phyloP scores from a whole-genome alignment of 176 grass and related monocot genomes.

The Pharus latifolius region DNA sequence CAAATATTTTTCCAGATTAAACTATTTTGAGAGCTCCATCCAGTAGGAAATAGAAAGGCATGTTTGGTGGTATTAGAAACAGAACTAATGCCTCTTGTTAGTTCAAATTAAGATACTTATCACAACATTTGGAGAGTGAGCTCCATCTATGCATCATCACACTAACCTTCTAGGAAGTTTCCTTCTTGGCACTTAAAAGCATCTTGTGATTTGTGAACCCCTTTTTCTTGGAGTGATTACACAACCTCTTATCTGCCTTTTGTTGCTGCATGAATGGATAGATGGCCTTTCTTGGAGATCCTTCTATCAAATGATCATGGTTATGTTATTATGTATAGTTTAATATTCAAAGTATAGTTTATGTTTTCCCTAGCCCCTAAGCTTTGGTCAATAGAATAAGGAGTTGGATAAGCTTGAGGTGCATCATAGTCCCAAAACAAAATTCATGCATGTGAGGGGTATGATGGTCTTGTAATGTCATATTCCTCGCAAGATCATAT shows the following conservation, averaged over 20 bases:
- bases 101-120: too few relatives aligned
- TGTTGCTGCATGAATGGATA: neutral
- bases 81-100: too few relatives aligned
- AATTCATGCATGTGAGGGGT: constrained; percentile 14
- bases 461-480: constrained; percentile 19
- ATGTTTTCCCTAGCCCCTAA: neutral
- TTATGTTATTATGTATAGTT: too few relatives aligned
- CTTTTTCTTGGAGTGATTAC: constrained; percentile 4
- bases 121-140: too few relatives aligned
- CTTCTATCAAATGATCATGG: neutral
- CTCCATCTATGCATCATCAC: neutral
- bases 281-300: constrained; percentile 5
- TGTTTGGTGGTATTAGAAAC: too few relatives aligned
- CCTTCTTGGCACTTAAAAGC: neutral
- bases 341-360: too few relatives aligned
- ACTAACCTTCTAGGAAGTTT: constrained; percentile 1
- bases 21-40: too few relatives aligned
- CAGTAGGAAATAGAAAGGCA: too few relatives aligned
- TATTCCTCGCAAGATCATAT: too few relatives aligned
- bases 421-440: neutral
- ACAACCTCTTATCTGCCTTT: constrained; percentile 1
- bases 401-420: neutral
- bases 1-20: too few relatives aligned
- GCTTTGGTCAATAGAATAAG: neutral
- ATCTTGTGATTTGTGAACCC: constrained; percentile 9